A percentile compares a stretch with the other conserved stretches of the same genome.
Evolutionary conservation across 805 yeast species (phyloP).

Genomic region (Saccharomycopsis synnaedendra): DNA sequence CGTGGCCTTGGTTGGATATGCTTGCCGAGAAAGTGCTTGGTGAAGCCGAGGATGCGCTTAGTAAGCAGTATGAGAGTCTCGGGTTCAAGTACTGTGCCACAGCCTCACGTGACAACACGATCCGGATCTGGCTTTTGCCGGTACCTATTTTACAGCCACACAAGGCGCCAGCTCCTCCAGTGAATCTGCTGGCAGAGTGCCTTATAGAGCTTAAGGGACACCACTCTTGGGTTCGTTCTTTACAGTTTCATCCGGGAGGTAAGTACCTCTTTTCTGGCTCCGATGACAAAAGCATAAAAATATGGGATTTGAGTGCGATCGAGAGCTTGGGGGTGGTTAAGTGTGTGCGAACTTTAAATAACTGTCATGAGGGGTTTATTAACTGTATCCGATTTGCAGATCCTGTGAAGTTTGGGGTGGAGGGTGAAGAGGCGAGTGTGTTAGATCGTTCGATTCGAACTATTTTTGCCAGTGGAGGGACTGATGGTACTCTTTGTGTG

Average conservation of each 20-base stretch:
- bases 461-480: constrained; percentile 32
- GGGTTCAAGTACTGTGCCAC: constrained; percentile 67
- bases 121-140: constrained; percentile 72
- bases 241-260: constrained; percentile 68
- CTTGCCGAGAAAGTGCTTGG: constrained; percentile 23
- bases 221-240: constrained; percentile 72
- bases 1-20: constrained; percentile 38
- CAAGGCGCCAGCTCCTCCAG: constrained; percentile 43
- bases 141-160: constrained; percentile 47
- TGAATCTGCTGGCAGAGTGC: constrained; percentile 49
- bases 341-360: constrained; percentile 39
- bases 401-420: constrained; percentile 20
- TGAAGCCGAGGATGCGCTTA: constrained; percentile 17
- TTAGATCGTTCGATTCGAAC: constrained; percentile 21
- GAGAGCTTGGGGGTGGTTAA: constrained; percentile 23
- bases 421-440: constrained; percentile 9
- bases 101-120: constrained; percentile 67
- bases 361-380: constrained; percentile 67
- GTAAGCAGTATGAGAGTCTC: constrained; percentile 24
- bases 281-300: constrained; percentile 65
- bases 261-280: constrained; percentile 56
- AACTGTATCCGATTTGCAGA: constrained; percentile 48
- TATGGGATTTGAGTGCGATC: constrained; percentile 63
- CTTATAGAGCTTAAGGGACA: constrained; percentile 59
- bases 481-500: constrained; percentile 28